A percentile compares a stretch with the other conserved stretches of the same genome.
Conservation (phyloP, 176 grass and related monocot species). For the Hsuehochloa calcarea region DNA sequence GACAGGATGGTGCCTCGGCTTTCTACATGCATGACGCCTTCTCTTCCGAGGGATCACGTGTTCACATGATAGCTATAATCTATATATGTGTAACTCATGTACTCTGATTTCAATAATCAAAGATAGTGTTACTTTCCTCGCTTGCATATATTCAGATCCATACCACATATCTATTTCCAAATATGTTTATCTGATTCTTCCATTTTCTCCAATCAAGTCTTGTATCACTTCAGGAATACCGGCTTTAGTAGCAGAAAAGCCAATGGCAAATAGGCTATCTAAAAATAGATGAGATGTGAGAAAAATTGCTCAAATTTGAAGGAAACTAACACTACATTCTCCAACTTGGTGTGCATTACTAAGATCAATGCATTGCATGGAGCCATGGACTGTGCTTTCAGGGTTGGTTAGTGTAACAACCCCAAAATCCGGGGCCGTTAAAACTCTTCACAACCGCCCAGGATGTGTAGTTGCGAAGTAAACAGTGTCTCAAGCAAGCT, state of each 20-base stretch:
- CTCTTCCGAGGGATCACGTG: too few relatives aligned
- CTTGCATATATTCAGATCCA: not conserved
- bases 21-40: too few relatives aligned
- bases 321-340: not conserved
- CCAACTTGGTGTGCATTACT: conserved; percentile 9
- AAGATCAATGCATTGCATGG: conserved; percentile 29
- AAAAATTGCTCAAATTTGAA: not conserved
- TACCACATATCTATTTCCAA: not conserved
- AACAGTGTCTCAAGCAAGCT: too few relatives aligned
- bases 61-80: too few relatives aligned
- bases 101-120: too few relatives aligned
- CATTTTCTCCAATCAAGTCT: not conserved
- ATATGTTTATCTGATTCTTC: not conserved
- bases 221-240: not conserved
- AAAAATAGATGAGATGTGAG: not conserved
- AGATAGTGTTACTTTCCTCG: too few relatives aligned
- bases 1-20: too few relatives aligned
- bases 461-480: too few relatives aligned
- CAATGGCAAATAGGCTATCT: not conserved
- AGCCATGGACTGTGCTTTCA: conserved; percentile 25
- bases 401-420: conserved; percentile 11
- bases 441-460: too few relatives aligned
- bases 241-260: not conserved
- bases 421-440: too few relatives aligned
- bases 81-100: too few relatives aligned